A percentile compares a stretch with the other conserved stretches of the same genome.
Evolutionary conservation across 257 asterid genomes (phyloP).

Genomic region (Nicotiana benthamiana): DNA sequence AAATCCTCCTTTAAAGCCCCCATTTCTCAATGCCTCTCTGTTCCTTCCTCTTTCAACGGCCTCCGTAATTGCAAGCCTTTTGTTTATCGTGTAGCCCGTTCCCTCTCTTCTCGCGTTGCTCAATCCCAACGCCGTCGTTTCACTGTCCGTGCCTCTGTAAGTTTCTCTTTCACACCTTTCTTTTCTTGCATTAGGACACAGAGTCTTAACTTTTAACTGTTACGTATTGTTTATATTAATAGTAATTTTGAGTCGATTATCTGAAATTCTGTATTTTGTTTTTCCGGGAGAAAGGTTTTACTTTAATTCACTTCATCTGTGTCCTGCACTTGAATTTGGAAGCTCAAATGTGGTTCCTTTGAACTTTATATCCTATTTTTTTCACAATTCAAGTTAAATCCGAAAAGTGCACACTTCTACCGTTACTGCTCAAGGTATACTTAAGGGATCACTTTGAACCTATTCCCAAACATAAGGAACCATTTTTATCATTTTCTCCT

Average conservation of each 20-base stretch:
- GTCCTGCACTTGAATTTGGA: background rate
- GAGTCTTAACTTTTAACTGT: background rate
- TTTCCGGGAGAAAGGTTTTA: background rate
- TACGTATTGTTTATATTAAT: background rate
- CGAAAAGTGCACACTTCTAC: too few species aligned
- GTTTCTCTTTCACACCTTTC: constrained; percentile 2
- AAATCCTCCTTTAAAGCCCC: constrained; percentile 13
- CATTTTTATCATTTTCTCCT: background rate
- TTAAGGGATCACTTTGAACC: too few species aligned
- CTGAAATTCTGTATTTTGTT: background rate
- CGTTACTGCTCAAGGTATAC: too few species aligned
- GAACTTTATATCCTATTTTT: background rate
- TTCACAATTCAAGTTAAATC: too few species aligned
- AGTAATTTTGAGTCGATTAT: background rate
- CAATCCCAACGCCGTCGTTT: constrained; percentile 26
- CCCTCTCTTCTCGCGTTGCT: constrained; percentile 30
- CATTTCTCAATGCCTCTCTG: constrained; percentile 1
- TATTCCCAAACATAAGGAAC: too few species aligned
- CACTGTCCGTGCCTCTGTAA: constrained; percentile 56
- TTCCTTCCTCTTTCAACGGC: constrained; percentile 45
- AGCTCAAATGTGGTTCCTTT: background rate
- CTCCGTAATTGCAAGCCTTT: constrained; percentile 30
- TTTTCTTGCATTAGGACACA: background rate
- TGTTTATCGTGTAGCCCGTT: constrained; percentile 26
- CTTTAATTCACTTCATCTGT: background rate